Conservation (phyloP, 2,329 filamentous ascomycete species). For the Cordyceps cateniannulata region DNA sequence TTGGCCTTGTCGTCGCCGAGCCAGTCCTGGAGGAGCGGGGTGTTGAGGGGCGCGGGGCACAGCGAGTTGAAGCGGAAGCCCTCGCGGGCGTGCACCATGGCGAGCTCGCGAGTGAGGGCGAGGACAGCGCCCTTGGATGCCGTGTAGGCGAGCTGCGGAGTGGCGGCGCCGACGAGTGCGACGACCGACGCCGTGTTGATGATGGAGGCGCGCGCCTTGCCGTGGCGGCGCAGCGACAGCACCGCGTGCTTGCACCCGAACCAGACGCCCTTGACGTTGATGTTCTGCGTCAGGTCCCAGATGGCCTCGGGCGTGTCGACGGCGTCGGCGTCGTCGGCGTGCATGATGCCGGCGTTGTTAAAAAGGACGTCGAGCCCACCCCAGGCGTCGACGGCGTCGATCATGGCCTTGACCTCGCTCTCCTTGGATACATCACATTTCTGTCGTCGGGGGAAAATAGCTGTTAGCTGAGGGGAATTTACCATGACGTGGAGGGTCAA, state of each 20-base stretch:
- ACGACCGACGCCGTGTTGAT: constrained; percentile 93
- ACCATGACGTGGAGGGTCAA: not conserved
- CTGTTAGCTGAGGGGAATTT: not conserved
- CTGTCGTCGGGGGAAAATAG: constrained; percentile 13
- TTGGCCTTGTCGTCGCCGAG: constrained; percentile 80
- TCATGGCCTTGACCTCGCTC: constrained; percentile 64
- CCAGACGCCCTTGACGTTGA: constrained; percentile 99
- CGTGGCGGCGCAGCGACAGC: constrained; percentile 69
- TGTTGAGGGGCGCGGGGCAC: constrained; percentile 89
- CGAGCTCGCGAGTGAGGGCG: constrained; percentile 82
- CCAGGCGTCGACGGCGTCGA: constrained; percentile 73
- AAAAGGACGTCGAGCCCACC: constrained; percentile 88
- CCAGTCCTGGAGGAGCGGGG: constrained; percentile 87
- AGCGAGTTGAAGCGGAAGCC: constrained; percentile 84
- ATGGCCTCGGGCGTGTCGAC: constrained; percentile 81
- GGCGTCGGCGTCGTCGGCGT: constrained; percentile 72
- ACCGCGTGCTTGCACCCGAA: constrained; percentile 91
- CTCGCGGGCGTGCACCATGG: constrained; percentile 87
- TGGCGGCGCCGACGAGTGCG: constrained; percentile 78
- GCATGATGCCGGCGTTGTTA: constrained; percentile 98
- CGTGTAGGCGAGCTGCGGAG: constrained; percentile 87
- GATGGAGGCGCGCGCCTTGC: constrained; percentile 72
- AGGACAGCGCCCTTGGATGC: constrained; percentile 90
- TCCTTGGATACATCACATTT: constrained; percentile 80
- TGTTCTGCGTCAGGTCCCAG: constrained; percentile 88